Conservation (phyloP, 352 stramenopile species). For the Thraustotheca clavata region DNA sequence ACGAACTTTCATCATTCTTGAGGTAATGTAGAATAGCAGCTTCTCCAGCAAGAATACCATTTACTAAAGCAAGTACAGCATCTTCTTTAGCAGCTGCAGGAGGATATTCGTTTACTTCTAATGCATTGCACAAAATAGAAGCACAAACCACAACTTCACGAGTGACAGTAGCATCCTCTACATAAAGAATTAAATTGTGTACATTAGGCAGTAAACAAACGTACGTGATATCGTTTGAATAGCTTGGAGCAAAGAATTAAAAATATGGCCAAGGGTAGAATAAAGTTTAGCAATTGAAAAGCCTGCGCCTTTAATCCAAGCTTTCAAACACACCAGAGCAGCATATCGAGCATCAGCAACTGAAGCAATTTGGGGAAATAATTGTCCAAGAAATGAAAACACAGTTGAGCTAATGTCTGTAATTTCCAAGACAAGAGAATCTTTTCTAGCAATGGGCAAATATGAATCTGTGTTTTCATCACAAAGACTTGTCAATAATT, state of each 20-base stretch:
- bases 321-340: slow-evolving; percentile 7
- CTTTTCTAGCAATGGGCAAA: slow-evolving; percentile 7
- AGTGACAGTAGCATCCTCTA: slow-evolving; percentile 2
- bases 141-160: slow-evolving; percentile 17
- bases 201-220: not conserved
- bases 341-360: not conserved
- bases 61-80: not conserved
- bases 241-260: slow-evolving; percentile 4
- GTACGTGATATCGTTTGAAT: not conserved
- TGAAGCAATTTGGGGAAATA: not conserved
- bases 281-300: slow-evolving; percentile 20
- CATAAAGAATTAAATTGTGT: not conserved
- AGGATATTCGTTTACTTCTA: slow-evolving; percentile 19
- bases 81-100: slow-evolving; percentile 4
- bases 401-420: slow-evolving; percentile 11
- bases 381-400: slow-evolving; percentile 3
- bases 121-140: slow-evolving; percentile 8
- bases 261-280: slow-evolving; percentile 9
- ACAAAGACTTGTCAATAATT: slow-evolving; percentile 13
- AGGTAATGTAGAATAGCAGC: slow-evolving; percentile 4
- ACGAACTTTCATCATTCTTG: not conserved
- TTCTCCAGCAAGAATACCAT: not conserved
- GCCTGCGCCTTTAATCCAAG: slow-evolving; percentile 19
- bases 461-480: slow-evolving; percentile 15
- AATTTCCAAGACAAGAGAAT: slow-evolving; percentile 16